Conservation (phyloP, 257 asterid species). For the Gentiana dahurica region DNA sequence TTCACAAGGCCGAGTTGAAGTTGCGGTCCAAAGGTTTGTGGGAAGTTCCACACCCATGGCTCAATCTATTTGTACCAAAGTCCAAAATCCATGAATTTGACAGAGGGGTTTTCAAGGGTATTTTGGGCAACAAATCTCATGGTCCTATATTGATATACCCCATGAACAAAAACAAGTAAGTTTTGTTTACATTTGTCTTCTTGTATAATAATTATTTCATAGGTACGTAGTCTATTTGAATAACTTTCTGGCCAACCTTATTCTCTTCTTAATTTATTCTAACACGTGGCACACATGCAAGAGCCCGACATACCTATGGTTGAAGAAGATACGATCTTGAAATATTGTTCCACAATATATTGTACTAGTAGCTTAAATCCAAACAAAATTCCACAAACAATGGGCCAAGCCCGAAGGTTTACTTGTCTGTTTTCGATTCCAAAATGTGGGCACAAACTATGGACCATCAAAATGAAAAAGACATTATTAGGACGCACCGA, state of each 20-base stretch:
- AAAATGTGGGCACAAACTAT: conserved; percentile 6
- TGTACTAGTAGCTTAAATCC: neutral
- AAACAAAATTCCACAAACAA: conserved; percentile 3
- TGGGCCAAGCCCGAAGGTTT: conserved; percentile 26
- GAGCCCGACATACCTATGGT: neutral
- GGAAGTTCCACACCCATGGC: conserved; percentile 96
- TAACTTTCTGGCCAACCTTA: too few relatives aligned
- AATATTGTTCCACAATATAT: too few relatives aligned
- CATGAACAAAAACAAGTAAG: conserved; percentile 73
- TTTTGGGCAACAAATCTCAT: conserved; percentile 51
- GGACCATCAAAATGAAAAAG: neutral
- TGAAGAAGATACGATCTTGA: neutral
- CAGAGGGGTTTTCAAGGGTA: conserved; percentile 66
- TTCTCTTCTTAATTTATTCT: too few relatives aligned
- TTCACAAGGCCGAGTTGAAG: conserved; percentile 73
- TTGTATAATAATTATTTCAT: too few relatives aligned
- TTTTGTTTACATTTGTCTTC: neutral
- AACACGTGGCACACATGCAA: conserved; percentile 25
- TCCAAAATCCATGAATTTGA: conserved; percentile 64
- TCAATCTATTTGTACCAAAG: conserved; percentile 63
- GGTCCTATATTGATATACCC: conserved; percentile 87
- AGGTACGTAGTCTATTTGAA: too few relatives aligned
- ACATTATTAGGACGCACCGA: too few relatives aligned
- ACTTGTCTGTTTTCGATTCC: conserved; percentile 21
- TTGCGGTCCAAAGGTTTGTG: conserved; percentile 62